Base-by-base conservation (phyloP, 2,329 filamentous ascomycete species). In the Rutstroemia sp. region DNA sequence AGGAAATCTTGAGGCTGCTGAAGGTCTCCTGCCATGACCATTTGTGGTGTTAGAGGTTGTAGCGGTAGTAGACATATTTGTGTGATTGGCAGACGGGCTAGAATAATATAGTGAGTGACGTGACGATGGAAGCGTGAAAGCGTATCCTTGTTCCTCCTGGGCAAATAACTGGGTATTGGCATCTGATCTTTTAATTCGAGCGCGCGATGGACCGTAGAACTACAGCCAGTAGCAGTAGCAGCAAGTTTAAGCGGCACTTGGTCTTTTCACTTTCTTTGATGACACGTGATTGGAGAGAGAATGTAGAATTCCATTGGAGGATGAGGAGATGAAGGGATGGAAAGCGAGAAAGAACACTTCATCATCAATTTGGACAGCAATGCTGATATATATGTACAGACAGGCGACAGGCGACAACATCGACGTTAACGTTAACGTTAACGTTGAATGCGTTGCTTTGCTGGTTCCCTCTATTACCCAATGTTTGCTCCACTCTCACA, bases 1-100 rank as follows among this genome's bases (percentile, higher is more conserved):
- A 53, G 63, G 62, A 51, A 51, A 61, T 66, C 65, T 61, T 36
- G 67, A 62, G 57, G 60, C 64, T 56, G 60, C 61, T 36, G 65
- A 65, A 40, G 68, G 67, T 48, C 67, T 59, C 48, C 61, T 54
- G 50, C 63, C 60, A 51, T 60, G 60, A 39, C 58, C 60, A 56
- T 66, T 64, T 51, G 60, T 61, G 21, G 62, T 12, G 10, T 6
- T 10, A 12, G 39, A 8, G 30, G 39, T 42, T 2, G n/a, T 19
- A 42, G 17, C 48, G 25, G 64, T 61, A 54, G 63, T 61, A 65
- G 67, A 65, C 49, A 54, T 62, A 27, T 44, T 34, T 39, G 54
- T 39, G 54, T 54, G 57, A 45, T 57, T 48, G 54, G 54, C 52
- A 57, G 30, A 34, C 7, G 51, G 27, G 38, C 19, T 51, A n/a